Evolutionary conservation across 306 rosid genomes (phyloP).

Genomic region (Prunus mume): DNA sequence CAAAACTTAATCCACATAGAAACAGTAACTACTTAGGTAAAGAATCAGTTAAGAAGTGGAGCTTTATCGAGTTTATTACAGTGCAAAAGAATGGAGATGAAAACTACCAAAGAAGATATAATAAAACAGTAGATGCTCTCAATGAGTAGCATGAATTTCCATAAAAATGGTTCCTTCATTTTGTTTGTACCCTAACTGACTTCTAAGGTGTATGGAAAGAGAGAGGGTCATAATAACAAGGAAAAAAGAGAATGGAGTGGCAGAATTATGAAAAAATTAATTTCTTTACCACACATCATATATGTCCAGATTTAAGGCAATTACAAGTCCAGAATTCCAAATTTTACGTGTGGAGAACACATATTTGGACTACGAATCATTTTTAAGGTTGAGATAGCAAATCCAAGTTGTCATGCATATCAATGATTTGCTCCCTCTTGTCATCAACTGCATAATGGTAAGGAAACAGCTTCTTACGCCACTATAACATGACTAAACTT

Average conservation of each 20-base stretch:
- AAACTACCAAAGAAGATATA: constrained; percentile 12
- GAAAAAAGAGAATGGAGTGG: not conserved
- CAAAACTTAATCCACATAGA: constrained; percentile 22
- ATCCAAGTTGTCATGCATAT: not conserved
- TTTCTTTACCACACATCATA: not conserved
- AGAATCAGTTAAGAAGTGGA: not conserved
- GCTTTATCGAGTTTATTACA: not conserved
- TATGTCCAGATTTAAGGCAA: not conserved
- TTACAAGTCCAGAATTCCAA: not conserved
- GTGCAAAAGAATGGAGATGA: not conserved
- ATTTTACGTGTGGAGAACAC: not conserved
- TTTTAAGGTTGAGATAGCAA: not conserved
- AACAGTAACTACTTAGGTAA: not conserved
- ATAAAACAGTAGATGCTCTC: not conserved
- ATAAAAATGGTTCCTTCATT: constrained; percentile 13
- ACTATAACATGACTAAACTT: not conserved
- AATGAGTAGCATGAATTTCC: constrained; percentile 18
- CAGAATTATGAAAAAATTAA: not conserved
- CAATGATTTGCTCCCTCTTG: not conserved
- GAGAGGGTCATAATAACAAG: not conserved
- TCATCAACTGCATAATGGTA: not conserved
- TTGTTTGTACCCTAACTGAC: constrained; percentile 8
- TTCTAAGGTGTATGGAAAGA: not conserved
- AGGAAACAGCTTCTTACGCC: not conserved
- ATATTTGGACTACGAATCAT: not conserved